These are phyloP conservation scores for Chrysoporthe austroafricana DNA, from an alignment of 2,329 filamentous ascomycete genomes.

Conservation along the genomic window DNA sequence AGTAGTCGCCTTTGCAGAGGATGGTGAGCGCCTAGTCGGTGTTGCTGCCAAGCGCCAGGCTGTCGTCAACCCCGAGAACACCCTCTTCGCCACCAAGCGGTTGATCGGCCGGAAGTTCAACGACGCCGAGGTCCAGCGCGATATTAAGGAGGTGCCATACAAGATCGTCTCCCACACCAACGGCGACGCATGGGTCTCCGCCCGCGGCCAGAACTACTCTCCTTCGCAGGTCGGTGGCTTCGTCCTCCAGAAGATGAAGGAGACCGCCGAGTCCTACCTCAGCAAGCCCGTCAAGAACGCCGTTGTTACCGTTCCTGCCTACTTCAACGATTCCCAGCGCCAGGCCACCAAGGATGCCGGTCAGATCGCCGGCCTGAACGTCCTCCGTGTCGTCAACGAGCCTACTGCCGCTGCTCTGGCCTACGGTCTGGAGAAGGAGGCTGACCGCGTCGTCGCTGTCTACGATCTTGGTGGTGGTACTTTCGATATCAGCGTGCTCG, in stretches of 20 bases:
- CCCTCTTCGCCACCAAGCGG: conserved; percentile 97
- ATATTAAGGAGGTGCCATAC: conserved; percentile 97
- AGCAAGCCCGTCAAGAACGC: conserved; percentile 92
- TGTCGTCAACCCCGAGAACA: conserved; percentile 98
- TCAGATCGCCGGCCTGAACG: conserved; percentile 93
- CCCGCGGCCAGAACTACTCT: conserved; percentile 93
- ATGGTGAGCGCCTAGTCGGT: conserved; percentile 95
- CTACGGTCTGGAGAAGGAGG: conserved; percentile 94
- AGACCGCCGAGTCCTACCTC: conserved; percentile 93
- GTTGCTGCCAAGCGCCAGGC: conserved; percentile 97
- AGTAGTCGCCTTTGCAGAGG: conserved; percentile 92
- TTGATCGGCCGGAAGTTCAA: conserved; percentile 97
- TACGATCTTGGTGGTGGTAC: conserved; percentile 99
- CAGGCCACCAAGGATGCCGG: conserved; percentile 98
- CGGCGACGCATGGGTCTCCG: conserved; percentile 94
- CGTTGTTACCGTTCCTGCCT: conserved; percentile 94
- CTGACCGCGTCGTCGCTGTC: conserved; percentile 86
- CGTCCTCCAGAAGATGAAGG: conserved; percentile 98
- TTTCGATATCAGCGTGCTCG: conserved; percentile 97
- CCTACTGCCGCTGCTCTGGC: conserved; percentile 94
- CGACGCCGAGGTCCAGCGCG: conserved; percentile 90
- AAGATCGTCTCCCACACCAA: conserved; percentile 98
- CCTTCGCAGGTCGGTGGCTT: conserved; percentile 98
- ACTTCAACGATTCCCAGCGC: conserved; percentile 98
- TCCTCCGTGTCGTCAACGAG: conserved; percentile 97